Evolutionary conservation across 306 rosid species (phyloP), one percentile per base, ranked within the genome.

Genomic region (Pterocarpus macrocarpus): DNA sequence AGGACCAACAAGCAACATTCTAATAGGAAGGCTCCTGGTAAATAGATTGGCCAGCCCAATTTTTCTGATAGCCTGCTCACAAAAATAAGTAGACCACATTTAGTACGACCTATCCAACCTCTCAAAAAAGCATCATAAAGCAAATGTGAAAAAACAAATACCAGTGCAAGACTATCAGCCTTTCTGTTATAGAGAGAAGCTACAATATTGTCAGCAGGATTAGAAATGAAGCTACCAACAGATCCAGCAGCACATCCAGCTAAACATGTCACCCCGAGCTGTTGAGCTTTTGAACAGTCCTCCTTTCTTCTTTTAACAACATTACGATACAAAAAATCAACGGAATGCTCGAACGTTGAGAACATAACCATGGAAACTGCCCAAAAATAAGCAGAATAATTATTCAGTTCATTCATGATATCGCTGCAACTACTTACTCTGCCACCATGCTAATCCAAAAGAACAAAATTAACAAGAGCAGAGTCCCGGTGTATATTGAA

Each of bases 11-110:
- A 95, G 83, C 71, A 90, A 22, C 76, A 95, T 80, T 79, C 99
- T 86, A 82, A 95, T 89, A 7, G 97, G 97, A 77, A 95, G 97
- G 67, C 97, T 95, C 86, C 99, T 87, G 10, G 97, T 91, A 82
- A 95, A 90, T 43, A 95, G 85, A 89, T 91, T 90, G 39, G 76
- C 67, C 47, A 95, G 62, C 64, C 99, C 99, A 80, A 93, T 95
- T 32, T 86, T 89, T 87, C 86, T 92, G 92, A 95, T 88, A 62
- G 97, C 95, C 99, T 92, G 86, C 33, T 15, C 73, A 81, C 22
- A 15, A 17, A 17, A 66, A 81, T 68, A 73, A 63, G 45, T 15
- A 69, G 57, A 64, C 52, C 61, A n/a, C 43, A 49, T 17, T 83
- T 57, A 74, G 78, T 73, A 64, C 66, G 53, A 77, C 28, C 5